Percentiles rank a stretch among this genome's conserved stretches.
These are phyloP conservation scores for Colletotrichum tabaci DNA, from an alignment of 2,329 filamentous ascomycete genomes.

Conservation along the genomic window DNA sequence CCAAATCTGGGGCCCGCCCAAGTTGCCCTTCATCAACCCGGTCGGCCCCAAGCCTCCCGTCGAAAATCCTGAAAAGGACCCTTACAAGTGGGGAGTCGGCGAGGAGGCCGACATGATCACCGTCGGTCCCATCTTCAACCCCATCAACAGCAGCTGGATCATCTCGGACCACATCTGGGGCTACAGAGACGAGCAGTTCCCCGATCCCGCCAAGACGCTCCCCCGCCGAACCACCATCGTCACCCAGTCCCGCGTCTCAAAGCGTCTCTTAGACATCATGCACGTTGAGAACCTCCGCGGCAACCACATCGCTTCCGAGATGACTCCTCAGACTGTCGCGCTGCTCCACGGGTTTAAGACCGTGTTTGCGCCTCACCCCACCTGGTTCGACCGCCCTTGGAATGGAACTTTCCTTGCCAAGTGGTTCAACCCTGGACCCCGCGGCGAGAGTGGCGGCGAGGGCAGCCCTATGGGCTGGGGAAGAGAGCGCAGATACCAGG, in stretches of 20 bases:
- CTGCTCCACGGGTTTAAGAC: slow-evolving; percentile 85
- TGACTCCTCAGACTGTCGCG: slow-evolving; percentile 81
- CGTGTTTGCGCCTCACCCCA: slow-evolving; percentile 83
- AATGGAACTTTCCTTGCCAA: slow-evolving; percentile 65
- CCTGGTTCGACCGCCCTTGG: slow-evolving; percentile 86
- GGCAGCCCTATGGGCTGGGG: slow-evolving; percentile 74
- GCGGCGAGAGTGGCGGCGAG: slow-evolving; percentile 67
- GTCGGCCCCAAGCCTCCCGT: slow-evolving; percentile 76
- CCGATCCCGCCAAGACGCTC: slow-evolving; percentile 67
- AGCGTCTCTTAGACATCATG: slow-evolving; percentile 81
- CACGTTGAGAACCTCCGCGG: slow-evolving; percentile 81
- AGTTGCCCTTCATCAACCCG: slow-evolving; percentile 72
- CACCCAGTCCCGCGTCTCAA: slow-evolving; percentile 81
- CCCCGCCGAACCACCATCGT: slow-evolving; percentile 84
- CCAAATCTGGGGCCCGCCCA: slow-evolving; percentile 77
- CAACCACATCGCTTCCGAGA: slow-evolving; percentile 84
- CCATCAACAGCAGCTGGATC: slow-evolving; percentile 80
- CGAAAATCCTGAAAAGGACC: slow-evolving; percentile 70
- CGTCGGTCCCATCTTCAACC: slow-evolving; percentile 85
- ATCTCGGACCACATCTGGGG: slow-evolving; percentile 78
- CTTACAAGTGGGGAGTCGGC: slow-evolving; percentile 82
- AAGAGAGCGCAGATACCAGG: slow-evolving; percentile 69
- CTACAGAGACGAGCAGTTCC: slow-evolving; percentile 68
- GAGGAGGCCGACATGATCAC: slow-evolving; percentile 83
- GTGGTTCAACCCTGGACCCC: slow-evolving; percentile 73